Percentiles rank a stretch among this genome's conserved stretches.
Evolutionary conservation across 768 basidiomycete genomes (phyloP).

Genomic region (Amanita polypyramis): DNA sequence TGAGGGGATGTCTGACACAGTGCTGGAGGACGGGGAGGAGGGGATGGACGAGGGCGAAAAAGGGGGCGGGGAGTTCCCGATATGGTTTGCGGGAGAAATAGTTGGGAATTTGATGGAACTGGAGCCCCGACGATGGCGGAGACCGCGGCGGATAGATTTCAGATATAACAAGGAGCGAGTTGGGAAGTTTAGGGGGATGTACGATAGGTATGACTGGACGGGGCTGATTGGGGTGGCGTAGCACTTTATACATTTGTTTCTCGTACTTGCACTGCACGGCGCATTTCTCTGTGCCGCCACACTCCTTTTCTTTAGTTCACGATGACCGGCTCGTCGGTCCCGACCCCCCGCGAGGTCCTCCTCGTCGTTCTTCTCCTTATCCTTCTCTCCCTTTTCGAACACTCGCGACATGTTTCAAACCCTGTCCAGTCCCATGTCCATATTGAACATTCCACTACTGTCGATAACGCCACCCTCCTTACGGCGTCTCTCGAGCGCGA

Average conservation of each 20-base stretch:
- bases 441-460: neutral
- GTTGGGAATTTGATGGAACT: constrained; percentile 86
- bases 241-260: neutral
- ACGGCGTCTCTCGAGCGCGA: constrained; percentile 6
- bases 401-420: constrained; percentile 3
- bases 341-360: constrained; percentile 12
- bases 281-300: neutral
- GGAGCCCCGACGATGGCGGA: constrained; percentile 78
- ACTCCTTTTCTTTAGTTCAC: neutral
- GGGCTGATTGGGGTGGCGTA: constrained; percentile 41
- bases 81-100: constrained; percentile 90
- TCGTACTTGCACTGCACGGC: too few relatives aligned
- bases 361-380: constrained; percentile 10
- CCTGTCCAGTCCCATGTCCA: too few relatives aligned
- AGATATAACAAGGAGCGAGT: constrained; percentile 63
- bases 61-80: constrained; percentile 86
- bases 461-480: constrained; percentile 8
- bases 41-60: constrained; percentile 79
- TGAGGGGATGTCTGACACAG: constrained; percentile 70
- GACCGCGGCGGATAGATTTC: constrained; percentile 67
- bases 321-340: constrained; percentile 8
- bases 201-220: constrained; percentile 77
- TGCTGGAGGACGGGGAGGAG: constrained; percentile 43
- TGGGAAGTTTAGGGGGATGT: constrained; percentile 58
- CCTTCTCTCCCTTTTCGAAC: constrained; percentile 9